Base-by-base conservation (phyloP, 805 yeast genomes). In the Saccharomycopsis guyanensis region DNA sequence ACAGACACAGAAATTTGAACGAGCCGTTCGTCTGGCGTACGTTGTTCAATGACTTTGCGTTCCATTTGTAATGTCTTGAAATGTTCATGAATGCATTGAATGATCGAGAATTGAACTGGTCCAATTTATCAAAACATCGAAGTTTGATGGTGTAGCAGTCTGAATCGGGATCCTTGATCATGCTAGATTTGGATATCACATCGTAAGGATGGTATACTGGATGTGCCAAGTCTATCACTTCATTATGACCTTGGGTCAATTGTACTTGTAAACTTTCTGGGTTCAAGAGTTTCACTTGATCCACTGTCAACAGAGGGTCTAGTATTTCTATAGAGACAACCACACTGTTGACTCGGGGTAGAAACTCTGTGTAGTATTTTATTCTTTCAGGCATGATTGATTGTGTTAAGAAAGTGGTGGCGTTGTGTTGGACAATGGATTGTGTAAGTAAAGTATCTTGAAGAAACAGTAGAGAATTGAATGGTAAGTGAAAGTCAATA, bases 31-130 rank as follows among this genome's bases (percentile, higher is more conserved):
- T 54, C 6, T 42, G 25, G n/a, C 15, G 5, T 6, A 50, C 16
- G 24, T 49, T 53, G 16, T 59, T 52, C 18, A 73, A 56, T 45
- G 71, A 74, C 27, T 56, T 59, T 19, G 72, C 65, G 2, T 72
- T 66, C 79, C 79, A 74, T 45, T 62, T 61, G 46, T 60, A 57
- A 22, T 45, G 42, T 3, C 54, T 8, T 16, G 52, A 44, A 29
- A 57, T 36, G 1, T 18, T 18, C 63, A 59, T 59, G 18, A 59
- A 35, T n/a, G 46, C 46, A 38, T 56, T 59, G 6, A 47, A 42
- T 3, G 57, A 47, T 31, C 61, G 34, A 6, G 47, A 48, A 18
- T 23, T 43, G 23, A 40, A 15, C 16, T 44, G 35, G 2, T 20
- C 31, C 15, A 23, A 32, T 15, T 46, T 35, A 32, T 50, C 45